Percentiles rank a stretch among this genome's conserved stretches.
phyloP scores from a whole-genome alignment of 2,329 filamentous ascomycete genomes.

The Trichoderma koningii region DNA sequence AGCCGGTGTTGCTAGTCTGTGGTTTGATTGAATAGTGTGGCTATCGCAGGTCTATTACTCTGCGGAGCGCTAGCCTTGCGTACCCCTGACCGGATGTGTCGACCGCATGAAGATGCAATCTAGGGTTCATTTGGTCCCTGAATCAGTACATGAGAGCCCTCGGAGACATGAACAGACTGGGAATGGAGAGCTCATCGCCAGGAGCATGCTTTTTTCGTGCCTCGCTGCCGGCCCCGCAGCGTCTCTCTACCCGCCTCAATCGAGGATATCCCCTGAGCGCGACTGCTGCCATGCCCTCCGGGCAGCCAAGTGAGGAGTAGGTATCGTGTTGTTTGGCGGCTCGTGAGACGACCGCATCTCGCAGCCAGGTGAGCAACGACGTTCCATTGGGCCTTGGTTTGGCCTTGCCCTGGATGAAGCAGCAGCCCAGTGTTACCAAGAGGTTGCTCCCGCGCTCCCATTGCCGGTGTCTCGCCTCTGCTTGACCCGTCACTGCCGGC shows the following conservation, averaged over 20 bases:
- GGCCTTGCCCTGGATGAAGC: conserved; percentile 9
- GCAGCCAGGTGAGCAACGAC: conserved; percentile 7
- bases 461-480: conserved; percentile 17
- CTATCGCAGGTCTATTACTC: conserved; percentile 2
- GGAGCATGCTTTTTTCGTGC: conserved; percentile 8
- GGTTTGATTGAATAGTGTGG: conserved; percentile 10
- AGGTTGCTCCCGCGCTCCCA: conserved; percentile 9
- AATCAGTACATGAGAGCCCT: conserved; percentile 20
- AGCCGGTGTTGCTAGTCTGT: not conserved
- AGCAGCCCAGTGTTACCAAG: conserved; percentile 12
- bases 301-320: not conserved
- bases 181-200: conserved; percentile 13
- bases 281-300: not conserved
- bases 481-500: conserved; percentile 19
- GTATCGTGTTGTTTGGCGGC: conserved; percentile 13
- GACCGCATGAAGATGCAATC: conserved; percentile 24
- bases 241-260: conserved; percentile 15
- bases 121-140: conserved; percentile 20
- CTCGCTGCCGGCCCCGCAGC: conserved; percentile 11
- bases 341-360: conserved; percentile 28
- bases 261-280: conserved; percentile 8
- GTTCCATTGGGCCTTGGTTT: conserved; percentile 12
- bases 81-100: conserved; percentile 22
- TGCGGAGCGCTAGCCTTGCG: conserved; percentile 11
- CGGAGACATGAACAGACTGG: conserved; percentile 24